A percentile compares a stretch with the other conserved stretches of the same genome.
phyloP scores from a whole-genome alignment of 2,329 filamentous ascomycete species.

The Colletotrichum falcatum region DNA sequence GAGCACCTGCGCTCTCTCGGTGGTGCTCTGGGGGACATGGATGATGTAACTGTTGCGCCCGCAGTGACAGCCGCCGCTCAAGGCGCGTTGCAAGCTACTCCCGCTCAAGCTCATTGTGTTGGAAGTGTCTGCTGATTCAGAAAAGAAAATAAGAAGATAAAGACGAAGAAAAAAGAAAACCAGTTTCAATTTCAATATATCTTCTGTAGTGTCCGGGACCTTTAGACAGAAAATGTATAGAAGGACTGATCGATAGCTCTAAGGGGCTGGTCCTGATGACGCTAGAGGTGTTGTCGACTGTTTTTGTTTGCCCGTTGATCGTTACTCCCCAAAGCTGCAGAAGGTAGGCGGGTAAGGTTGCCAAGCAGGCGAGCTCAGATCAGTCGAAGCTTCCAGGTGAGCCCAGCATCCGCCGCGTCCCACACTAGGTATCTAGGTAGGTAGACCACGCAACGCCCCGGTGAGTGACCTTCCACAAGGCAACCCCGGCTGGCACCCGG shows the following conservation, averaged over 20 bases:
- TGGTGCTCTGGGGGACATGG: constrained; percentile 70
- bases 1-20: constrained; percentile 73
- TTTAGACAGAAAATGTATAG: not conserved
- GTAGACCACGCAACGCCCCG: constrained; percentile 5
- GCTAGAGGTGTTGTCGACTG: not conserved
- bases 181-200: not conserved
- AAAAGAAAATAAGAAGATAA: too few relatives aligned
- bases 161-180: not conserved
- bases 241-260: not conserved
- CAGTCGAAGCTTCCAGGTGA: constrained; percentile 40
- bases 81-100: constrained; percentile 58
- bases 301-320: constrained; percentile 32
- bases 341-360: constrained; percentile 6
- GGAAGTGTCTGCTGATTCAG: constrained; percentile 2
- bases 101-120: constrained; percentile 53
- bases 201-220: not conserved
- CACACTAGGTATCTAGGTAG: too few relatives aligned
- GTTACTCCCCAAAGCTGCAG: constrained; percentile 4
- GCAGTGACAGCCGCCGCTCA: constrained; percentile 85
- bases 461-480: not conserved
- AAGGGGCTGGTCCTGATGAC: not conserved
- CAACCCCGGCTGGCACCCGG: constrained; percentile 3
- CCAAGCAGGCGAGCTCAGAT: constrained; percentile 13
- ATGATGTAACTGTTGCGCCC: constrained; percentile 87
- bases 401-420: constrained; percentile 25